Evolutionary conservation across 345 rosid genomes (phyloP), one percentile per base, ranked within the genome.

Genomic region (Nephelium lappaceum): DNA sequence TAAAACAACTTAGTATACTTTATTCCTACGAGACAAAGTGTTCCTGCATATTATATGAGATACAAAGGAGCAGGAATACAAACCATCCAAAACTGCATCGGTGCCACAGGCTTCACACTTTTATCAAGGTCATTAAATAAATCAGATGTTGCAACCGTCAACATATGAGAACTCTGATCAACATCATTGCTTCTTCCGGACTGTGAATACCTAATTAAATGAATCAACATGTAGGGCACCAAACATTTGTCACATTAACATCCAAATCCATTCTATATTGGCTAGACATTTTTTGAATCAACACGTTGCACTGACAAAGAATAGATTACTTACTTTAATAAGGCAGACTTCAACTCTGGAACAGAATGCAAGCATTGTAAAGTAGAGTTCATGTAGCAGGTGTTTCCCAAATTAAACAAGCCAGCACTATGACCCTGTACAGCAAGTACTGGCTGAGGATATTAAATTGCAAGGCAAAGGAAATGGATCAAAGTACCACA

Each of bases 381-480:
- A 0, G 98, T 94, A 64, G 99, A 94, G 88, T 97, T 97, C 99
- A 97, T 94, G 86, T 94, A 97, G 87, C 99, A 97, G 8, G 99
- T 97, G 88, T 97, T 92, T 74, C 98, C 99, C 65, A 97, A 88
- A 82, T 97, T 97, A 81, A 88, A 82, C 62, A 97, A 84, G 64
- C 97, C 98, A 75, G 99, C 97, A 85, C 97, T 92, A 76, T 94
- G 93, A 86, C 98, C 99, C 99, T 97, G 89, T 65, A 70, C n/a
- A 78, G 77, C 53, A 47, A 76, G 11, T 7, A 65, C n/a, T 15
- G 36, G 27, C 49, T 62, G 67, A 62, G 47, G 36, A 61, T 47
- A 21, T 57, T 55, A 47, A 39, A 70, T 60, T 67, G 63, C 47
- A 67, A 79, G 67, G 67, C 64, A 45, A 19, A 8, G 8, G 45